phyloP scores from a whole-genome alignment of 2,329 filamentous ascomycete species.

The Hypoxylon sp. region DNA sequence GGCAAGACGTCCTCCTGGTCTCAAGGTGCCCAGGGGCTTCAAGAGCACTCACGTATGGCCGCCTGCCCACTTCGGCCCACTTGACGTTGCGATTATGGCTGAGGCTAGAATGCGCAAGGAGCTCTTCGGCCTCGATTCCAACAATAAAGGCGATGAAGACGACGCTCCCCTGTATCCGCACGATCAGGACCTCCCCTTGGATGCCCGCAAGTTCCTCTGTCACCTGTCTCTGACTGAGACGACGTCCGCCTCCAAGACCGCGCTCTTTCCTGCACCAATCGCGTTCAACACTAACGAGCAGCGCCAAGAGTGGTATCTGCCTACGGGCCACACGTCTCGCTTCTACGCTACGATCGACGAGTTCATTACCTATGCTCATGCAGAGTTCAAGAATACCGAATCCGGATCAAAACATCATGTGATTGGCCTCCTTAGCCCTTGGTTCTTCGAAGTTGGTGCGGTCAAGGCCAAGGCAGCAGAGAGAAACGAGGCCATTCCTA shows the following conservation, averaged over 20 bases:
- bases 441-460: slow-evolving; percentile 37
- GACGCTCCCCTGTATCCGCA: slow-evolving; percentile 20
- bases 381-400: slow-evolving; percentile 13
- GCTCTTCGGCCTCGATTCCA: slow-evolving; percentile 35
- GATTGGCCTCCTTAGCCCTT: slow-evolving; percentile 40
- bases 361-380: slow-evolving; percentile 35
- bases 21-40: slow-evolving; percentile 1
- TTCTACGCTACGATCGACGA: slow-evolving; percentile 39
- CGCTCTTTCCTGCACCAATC: slow-evolving; percentile 38
- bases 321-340: slow-evolving; percentile 39
- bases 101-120: slow-evolving; percentile 17
- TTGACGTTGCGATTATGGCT: slow-evolving; percentile 39
- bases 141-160: background rate
- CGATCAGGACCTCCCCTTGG: slow-evolving; percentile 27
- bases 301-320: slow-evolving; percentile 37
- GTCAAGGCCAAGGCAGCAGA: slow-evolving; percentile 1
- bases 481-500: slow-evolving; percentile 14
- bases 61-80: slow-evolving; percentile 16
- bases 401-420: slow-evolving; percentile 10
- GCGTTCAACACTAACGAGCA: slow-evolving; percentile 34
- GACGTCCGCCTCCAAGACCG: background rate
- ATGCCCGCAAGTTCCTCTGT: slow-evolving; percentile 34
- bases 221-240: slow-evolving; percentile 29
- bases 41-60: slow-evolving; percentile 31
- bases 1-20: background rate